Conservation (phyloP, 108 stramenopile genomes). For the Asterionellopsis glacialis region DNA sequence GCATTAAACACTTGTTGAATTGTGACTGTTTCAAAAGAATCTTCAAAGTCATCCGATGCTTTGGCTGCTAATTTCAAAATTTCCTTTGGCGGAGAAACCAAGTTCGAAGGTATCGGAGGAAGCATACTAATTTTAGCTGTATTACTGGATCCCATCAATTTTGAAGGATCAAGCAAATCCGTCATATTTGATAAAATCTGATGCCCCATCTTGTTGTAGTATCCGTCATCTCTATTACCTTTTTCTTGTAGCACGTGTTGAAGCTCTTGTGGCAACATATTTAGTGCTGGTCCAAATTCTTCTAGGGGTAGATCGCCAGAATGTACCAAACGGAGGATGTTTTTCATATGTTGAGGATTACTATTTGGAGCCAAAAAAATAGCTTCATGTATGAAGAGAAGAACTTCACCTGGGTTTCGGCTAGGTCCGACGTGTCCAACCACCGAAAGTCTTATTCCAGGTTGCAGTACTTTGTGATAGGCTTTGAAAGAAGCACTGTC, state of each 20-base stretch:
- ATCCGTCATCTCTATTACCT: not conserved
- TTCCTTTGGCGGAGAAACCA: not conserved
- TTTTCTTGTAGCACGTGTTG: not conserved
- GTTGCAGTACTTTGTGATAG: no score
- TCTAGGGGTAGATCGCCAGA: slow-evolving; percentile 12
- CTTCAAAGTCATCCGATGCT: not conserved
- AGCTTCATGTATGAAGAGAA: slow-evolving; percentile 26
- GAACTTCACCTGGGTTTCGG: slow-evolving; percentile 39
- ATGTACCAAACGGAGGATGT: slow-evolving; percentile 15
- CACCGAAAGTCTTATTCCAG: not conserved
- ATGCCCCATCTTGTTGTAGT: not conserved
- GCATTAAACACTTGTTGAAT: not conserved
- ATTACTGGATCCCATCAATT: not conserved
- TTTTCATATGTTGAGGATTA: slow-evolving; percentile 38
- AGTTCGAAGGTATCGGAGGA: slow-evolving; percentile 8
- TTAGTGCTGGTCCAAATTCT: slow-evolving; percentile 13
- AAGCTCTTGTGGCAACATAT: not conserved
- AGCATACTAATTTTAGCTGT: slow-evolving; percentile 3
- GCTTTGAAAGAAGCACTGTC: no score
- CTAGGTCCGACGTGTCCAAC: slow-evolving; percentile 27
- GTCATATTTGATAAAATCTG: slow-evolving; percentile 1
- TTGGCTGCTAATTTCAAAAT: not conserved
- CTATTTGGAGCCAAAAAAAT: slow-evolving; percentile 17
- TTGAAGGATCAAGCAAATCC: not conserved
- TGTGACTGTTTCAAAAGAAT: not conserved